Percentiles rank a stretch among this genome's conserved stretches.
These are phyloP conservation scores for Botrytis fabae DNA, from an alignment of 2,329 filamentous ascomycete genomes.

Conservation along the genomic window DNA sequence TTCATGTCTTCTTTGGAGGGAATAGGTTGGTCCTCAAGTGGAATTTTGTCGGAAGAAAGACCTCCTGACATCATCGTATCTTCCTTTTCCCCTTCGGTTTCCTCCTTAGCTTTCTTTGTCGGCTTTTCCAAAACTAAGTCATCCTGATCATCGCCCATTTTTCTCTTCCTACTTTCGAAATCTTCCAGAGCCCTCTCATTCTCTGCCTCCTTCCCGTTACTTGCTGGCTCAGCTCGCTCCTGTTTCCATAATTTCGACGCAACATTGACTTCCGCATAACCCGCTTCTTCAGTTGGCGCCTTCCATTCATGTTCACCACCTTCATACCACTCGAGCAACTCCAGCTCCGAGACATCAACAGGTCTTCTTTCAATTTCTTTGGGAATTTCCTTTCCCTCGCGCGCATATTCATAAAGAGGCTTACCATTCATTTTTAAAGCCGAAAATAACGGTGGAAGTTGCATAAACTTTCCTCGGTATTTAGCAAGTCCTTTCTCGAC, in stretches of 20 bases:
- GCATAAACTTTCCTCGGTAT: slow-evolving; percentile 82
- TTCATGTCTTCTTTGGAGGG: slow-evolving; percentile 24
- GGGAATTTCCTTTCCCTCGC: slow-evolving; percentile 83
- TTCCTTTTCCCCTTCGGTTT: slow-evolving; percentile 2
- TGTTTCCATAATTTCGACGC: slow-evolving; percentile 70
- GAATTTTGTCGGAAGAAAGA: slow-evolving; percentile 31
- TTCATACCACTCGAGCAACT: slow-evolving; percentile 82
- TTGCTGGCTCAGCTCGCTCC: slow-evolving; percentile 47
- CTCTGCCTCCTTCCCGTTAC: slow-evolving; percentile 18
- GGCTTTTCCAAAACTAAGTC: slow-evolving; percentile 37
- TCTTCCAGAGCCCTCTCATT: slow-evolving; percentile 45
- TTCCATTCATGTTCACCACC: slow-evolving; percentile 76
- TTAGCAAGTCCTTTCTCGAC: slow-evolving; percentile 74
- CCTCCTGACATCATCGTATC: slow-evolving; percentile 40
- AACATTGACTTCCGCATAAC: slow-evolving; percentile 70
- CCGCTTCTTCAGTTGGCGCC: slow-evolving; percentile 79
- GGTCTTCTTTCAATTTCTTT: slow-evolving; percentile 78
- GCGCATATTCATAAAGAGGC: slow-evolving; percentile 91
- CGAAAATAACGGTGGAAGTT: slow-evolving; percentile 90
- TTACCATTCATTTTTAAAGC: slow-evolving; percentile 93
- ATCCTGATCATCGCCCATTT: slow-evolving; percentile 38
- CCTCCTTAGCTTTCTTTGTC: slow-evolving; percentile 33
- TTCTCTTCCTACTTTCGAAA: slow-evolving; percentile 38
- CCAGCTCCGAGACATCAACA: slow-evolving; percentile 75
- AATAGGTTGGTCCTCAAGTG: slow-evolving; percentile 8